Evolutionary conservation across 345 rosid genomes (phyloP).

Genomic region (Fremontodendron californicum): DNA sequence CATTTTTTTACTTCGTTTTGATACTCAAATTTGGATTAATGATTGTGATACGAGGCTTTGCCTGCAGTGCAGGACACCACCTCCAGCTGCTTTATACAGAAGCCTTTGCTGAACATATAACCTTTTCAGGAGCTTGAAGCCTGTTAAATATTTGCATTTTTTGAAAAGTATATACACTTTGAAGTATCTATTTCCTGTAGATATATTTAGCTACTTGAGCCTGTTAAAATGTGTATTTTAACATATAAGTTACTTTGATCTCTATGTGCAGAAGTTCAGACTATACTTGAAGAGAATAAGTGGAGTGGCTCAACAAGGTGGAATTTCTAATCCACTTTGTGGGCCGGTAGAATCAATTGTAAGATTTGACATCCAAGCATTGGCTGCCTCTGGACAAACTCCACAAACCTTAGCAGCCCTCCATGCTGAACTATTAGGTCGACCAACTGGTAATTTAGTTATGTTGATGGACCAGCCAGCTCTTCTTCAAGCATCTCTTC

Average conservation of each 20-base stretch:
- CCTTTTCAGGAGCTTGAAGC: constrained; percentile 2
- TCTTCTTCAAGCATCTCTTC: constrained; percentile 45
- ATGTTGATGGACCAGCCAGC: constrained; percentile 37
- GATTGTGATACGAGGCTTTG: neutral
- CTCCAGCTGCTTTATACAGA: neutral
- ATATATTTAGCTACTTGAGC: neutral
- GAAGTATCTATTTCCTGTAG: neutral
- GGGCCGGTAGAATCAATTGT: constrained; percentile 47
- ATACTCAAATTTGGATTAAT: neutral
- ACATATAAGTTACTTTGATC: neutral
- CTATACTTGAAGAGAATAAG: constrained; percentile 68
- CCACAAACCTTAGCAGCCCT: constrained; percentile 70
- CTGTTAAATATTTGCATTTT: neutral
- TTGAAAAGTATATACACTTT: neutral
- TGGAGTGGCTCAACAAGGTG: constrained; percentile 56
- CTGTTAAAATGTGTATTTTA: neutral
- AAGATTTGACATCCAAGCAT: constrained; percentile 56
- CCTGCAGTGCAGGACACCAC: neutral
- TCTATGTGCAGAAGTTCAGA: constrained; percentile 57
- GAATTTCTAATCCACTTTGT: constrained; percentile 40
- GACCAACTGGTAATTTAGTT: constrained; percentile 44
- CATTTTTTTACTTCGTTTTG: neutral
- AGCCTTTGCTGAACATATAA: neutral
- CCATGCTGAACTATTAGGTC: constrained; percentile 58
- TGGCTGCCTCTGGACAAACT: constrained; percentile 66